Evolutionary conservation across 768 basidiomycete genomes (phyloP).

Genomic region (Kwoniella sp.): DNA sequence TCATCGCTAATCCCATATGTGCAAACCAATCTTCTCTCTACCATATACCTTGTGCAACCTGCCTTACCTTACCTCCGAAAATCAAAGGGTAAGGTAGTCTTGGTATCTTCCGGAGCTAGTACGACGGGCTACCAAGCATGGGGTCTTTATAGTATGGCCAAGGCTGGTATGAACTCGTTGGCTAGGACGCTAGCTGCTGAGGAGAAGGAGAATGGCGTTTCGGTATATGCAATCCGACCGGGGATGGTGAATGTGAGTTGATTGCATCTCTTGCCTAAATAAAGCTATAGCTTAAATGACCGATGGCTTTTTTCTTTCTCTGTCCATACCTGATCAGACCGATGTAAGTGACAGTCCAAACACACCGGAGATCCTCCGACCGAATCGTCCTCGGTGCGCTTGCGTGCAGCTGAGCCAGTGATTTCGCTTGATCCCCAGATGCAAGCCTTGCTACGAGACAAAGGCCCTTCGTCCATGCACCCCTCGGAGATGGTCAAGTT

Average conservation of each 20-base stretch:
- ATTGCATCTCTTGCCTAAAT: no score
- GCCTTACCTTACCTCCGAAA: slow-evolving; percentile 70
- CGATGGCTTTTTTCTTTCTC: no score
- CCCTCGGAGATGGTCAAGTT: slow-evolving; percentile 65
- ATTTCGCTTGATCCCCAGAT: slow-evolving; percentile 22
- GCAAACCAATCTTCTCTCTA: slow-evolving; percentile 85
- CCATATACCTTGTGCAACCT: slow-evolving; percentile 69
- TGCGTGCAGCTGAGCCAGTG: no score
- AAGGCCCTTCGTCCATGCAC: slow-evolving; percentile 60
- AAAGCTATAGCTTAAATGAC: no score
- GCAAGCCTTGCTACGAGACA: slow-evolving; percentile 56
- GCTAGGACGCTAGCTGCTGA: slow-evolving; percentile 83
- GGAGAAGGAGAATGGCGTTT: slow-evolving; percentile 66
- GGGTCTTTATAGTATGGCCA: slow-evolving; percentile 71
- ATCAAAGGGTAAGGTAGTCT: slow-evolving; percentile 65
- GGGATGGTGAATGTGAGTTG: slow-evolving; percentile 72
- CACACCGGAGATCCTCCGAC: not conserved
- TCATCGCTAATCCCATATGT: slow-evolving; percentile 58
- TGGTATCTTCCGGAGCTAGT: slow-evolving; percentile 85
- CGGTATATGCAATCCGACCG: slow-evolving; percentile 76
- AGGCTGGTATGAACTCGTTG: slow-evolving; percentile 87
- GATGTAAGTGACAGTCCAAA: slow-evolving; percentile 60
- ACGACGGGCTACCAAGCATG: slow-evolving; percentile 68
- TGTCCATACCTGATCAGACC: slow-evolving; percentile 60
- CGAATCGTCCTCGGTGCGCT: not conserved